phyloP scores from a whole-genome alignment of 2,329 filamentous ascomycete genomes.

The Beauveria varroae region DNA sequence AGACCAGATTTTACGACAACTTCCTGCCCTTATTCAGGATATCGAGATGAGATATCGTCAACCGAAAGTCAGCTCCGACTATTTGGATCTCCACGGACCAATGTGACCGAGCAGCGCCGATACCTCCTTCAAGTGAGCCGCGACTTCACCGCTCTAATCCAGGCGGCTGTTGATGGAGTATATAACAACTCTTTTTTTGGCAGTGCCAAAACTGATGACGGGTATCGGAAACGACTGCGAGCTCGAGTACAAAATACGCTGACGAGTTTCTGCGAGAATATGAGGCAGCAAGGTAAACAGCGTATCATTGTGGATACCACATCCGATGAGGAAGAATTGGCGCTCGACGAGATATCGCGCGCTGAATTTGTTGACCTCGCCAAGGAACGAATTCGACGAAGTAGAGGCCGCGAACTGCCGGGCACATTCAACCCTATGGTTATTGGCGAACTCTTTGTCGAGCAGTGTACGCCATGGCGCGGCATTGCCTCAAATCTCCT shows the following conservation, averaged over 20 bases:
- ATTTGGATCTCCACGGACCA: conserved; percentile 19
- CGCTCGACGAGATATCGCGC: conserved; percentile 10
- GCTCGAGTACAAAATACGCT: conserved; percentile 20
- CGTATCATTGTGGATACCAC: conserved; percentile 12
- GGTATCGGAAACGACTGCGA: conserved; percentile 17
- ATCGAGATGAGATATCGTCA: background rate
- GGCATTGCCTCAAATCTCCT: conserved; percentile 38
- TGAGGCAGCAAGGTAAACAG: conserved; percentile 18
- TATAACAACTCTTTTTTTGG: conserved; percentile 25
- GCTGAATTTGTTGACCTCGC: conserved; percentile 33
- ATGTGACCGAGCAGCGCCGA: conserved; percentile 17
- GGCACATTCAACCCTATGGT: conserved; percentile 51
- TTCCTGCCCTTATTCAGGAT: conserved; percentile 23
- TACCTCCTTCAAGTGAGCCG: conserved; percentile 19
- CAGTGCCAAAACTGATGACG: conserved; percentile 13
- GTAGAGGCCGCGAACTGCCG: conserved; percentile 46
- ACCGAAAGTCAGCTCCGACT: conserved; percentile 18
- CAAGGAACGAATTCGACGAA: conserved; percentile 28
- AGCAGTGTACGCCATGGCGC: conserved; percentile 48
- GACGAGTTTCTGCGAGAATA: conserved; percentile 17
- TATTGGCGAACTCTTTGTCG: conserved; percentile 47
- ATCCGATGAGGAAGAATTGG: conserved; percentile 10
- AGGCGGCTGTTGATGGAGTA: conserved; percentile 20
- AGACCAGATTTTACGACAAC: conserved; percentile 23
- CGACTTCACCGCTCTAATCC: conserved; percentile 21